phyloP scores from a whole-genome alignment of 495 filamentous ascomycete species.

The Podospora pseudopauciseta region DNA sequence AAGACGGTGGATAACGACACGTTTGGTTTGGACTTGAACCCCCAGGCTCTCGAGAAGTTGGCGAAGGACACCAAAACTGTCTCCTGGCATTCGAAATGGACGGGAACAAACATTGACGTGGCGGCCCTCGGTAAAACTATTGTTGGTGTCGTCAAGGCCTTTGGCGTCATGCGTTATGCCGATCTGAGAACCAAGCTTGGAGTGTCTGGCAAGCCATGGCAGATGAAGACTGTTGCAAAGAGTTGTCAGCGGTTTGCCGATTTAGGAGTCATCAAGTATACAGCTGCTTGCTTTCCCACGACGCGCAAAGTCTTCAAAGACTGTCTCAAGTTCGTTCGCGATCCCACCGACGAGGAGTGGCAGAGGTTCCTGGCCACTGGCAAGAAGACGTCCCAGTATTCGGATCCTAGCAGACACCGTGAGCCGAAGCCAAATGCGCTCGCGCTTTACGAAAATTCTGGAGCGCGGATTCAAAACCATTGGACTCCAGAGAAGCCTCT shows the following conservation, averaged over 20 bases:
- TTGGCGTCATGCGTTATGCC: conserved; percentile 45
- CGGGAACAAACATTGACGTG: conserved; percentile 50
- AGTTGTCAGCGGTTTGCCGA: conserved; percentile 64
- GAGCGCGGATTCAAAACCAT: conserved; percentile 28
- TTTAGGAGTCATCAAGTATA: conserved; percentile 64
- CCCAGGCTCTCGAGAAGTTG: conserved; percentile 34
- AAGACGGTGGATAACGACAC: conserved; percentile 36
- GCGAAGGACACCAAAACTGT: conserved; percentile 43
- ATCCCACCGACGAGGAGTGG: conserved; percentile 65
- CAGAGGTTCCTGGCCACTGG: conserved; percentile 48
- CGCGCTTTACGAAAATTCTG: conserved; percentile 24
- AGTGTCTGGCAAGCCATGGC: conserved; percentile 54
- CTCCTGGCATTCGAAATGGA: conserved; percentile 48
- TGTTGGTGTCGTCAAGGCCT: conserved; percentile 48
- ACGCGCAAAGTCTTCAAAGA: conserved; percentile 48
- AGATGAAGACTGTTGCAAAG: conserved; percentile 65
- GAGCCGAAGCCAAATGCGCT: conserved; percentile 34
- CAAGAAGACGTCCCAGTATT: conserved; percentile 37
- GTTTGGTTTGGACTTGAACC: conserved; percentile 29
- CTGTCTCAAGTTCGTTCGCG: conserved; percentile 71
- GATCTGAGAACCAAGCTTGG: conserved; percentile 64
- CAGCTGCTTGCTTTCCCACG: conserved; percentile 54
- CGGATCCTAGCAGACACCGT: conserved; percentile 28
- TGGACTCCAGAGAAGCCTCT: conserved; percentile 47
- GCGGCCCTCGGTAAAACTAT: conserved; percentile 44